Percentiles rank a stretch among this genome's conserved stretches.
These are phyloP conservation scores for Salisapilia sapeloensis DNA, from an alignment of 352 stramenopile genomes.

Conservation along the genomic window DNA sequence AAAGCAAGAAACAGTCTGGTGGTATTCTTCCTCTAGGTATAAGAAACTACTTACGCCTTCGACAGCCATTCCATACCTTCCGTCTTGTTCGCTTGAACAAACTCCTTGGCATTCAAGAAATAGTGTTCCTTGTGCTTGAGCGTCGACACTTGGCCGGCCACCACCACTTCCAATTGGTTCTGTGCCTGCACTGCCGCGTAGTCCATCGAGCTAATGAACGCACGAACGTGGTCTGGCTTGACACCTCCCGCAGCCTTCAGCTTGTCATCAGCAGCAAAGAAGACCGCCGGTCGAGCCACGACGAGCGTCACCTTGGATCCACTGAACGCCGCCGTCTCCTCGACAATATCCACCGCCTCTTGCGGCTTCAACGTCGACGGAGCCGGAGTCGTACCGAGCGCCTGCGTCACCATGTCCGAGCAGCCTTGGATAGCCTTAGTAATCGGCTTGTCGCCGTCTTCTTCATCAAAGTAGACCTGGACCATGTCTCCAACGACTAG, in stretches of 20 bases:
- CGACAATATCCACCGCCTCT: conserved; percentile 51
- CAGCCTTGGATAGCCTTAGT: conserved; percentile 40
- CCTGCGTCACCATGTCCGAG: conserved; percentile 26
- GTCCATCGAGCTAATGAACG: conserved; percentile 63
- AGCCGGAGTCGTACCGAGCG: conserved; percentile 40
- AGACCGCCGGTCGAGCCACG: conserved; percentile 50
- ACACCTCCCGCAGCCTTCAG: conserved; percentile 22
- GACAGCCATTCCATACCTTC: conserved; percentile 32
- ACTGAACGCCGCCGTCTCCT: conserved; percentile 47
- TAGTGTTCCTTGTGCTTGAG: conserved; percentile 41
- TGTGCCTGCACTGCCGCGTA: conserved; percentile 61
- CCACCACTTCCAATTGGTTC: conserved; percentile 23
- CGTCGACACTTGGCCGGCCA: conserved; percentile 16
- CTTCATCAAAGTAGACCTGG: conserved; percentile 89
- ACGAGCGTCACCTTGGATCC: conserved; percentile 49
- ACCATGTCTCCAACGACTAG: conserved; percentile 92
- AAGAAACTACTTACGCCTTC: too few relatives aligned
- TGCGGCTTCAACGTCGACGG: conserved; percentile 34
- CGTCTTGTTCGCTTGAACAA: conserved; percentile 17
- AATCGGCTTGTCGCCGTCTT: conserved; percentile 36
- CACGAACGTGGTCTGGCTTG: conserved; percentile 27
- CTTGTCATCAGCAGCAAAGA: conserved; percentile 33
- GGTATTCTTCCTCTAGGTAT: too few relatives aligned
- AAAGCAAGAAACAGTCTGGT: too few relatives aligned
- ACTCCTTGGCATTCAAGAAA: conserved; percentile 60